A percentile compares a stretch with the other conserved stretches of the same genome.
Evolutionary conservation across 306 rosid genomes (phyloP).

Genomic region (Styphnolobium japonicum): DNA sequence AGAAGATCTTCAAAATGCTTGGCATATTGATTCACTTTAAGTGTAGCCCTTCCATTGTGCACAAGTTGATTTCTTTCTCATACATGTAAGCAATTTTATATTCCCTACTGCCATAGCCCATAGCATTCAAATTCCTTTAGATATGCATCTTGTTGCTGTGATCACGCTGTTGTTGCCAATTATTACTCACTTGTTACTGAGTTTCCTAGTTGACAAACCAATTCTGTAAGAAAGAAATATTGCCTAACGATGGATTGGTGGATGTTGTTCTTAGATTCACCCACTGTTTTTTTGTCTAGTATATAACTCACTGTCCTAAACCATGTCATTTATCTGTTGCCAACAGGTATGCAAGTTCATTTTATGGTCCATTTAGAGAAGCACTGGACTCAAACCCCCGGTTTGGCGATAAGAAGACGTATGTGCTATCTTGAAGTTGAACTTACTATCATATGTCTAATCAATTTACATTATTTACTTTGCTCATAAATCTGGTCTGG

Average conservation of each 20-base stretch:
- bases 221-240: background rate
- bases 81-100: slow-evolving; percentile 16
- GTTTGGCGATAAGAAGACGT: slow-evolving; percentile 96
- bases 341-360: slow-evolving; percentile 90
- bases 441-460: background rate
- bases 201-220: slow-evolving; percentile 1
- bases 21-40: background rate
- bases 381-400: slow-evolving; percentile 96
- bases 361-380: slow-evolving; percentile 96
- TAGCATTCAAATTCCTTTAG: background rate
- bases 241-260: background rate
- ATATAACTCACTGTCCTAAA: slow-evolving; percentile 9
- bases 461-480: slow-evolving; percentile 23
- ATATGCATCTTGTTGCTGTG: slow-evolving; percentile 6
- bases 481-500: slow-evolving; percentile 31
- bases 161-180: slow-evolving; percentile 13
- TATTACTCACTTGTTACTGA: background rate
- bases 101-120: background rate
- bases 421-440: slow-evolving; percentile 27
- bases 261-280: background rate
- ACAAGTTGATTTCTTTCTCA: slow-evolving; percentile 19
- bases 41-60: background rate
- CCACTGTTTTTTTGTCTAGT: background rate
- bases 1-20: slow-evolving; percentile 2
- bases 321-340: slow-evolving; percentile 18